Evolutionary conservation across 345 rosid genomes (phyloP), one percentile per base, ranked within the genome.

Genomic region (Populus ilicifolia): DNA sequence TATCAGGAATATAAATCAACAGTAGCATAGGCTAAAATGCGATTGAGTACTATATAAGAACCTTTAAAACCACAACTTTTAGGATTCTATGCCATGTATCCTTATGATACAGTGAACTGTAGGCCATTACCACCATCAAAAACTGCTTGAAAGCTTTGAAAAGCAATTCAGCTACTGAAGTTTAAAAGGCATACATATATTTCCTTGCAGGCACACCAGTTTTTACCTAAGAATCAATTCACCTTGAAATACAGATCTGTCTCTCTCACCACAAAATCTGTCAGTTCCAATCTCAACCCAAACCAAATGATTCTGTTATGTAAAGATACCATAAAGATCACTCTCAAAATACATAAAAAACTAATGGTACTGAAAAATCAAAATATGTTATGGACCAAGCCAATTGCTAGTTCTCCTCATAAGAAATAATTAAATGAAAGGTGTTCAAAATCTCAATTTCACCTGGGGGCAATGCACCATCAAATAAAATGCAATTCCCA

Each of bases 111-210:
- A 10, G 63, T 50, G 23, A 67, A n/a, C 36, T 75, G 23, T 1
- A 39, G 25, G 67, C 8, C 48, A n/a, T 48, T 23, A 67, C 38
- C 67, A 18, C 64, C 48, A 65, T 68, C 29, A 10, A 61, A 41
- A 69, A 69, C 27, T 20, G 52, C 67, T 56, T 25, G 29, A 20
- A 65, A 76, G 73, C 79, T 76, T 67, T 54, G 54, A 30, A n/a
- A 54, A 56, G 39, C 69, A 59, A 30, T 39, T 77, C 74, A 77
- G 56, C 68, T 30, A 29, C 41, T 20, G 18, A 69, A 41, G 36
- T 8, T 75, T 75, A 75, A 5, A 11, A 29, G 43, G 68, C 59
- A 30, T 7, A 21, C 48, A 33, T 29, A 13, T 38, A 23, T 68
- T n/a, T 56, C 30, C 46, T 63, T 61, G 14, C 1, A 20, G 63